Percentiles rank a stretch among this genome's conserved stretches.
Evolutionary conservation across 2,329 filamentous ascomycete species (phyloP).

Genomic region (Verruconis gallopava): DNA sequence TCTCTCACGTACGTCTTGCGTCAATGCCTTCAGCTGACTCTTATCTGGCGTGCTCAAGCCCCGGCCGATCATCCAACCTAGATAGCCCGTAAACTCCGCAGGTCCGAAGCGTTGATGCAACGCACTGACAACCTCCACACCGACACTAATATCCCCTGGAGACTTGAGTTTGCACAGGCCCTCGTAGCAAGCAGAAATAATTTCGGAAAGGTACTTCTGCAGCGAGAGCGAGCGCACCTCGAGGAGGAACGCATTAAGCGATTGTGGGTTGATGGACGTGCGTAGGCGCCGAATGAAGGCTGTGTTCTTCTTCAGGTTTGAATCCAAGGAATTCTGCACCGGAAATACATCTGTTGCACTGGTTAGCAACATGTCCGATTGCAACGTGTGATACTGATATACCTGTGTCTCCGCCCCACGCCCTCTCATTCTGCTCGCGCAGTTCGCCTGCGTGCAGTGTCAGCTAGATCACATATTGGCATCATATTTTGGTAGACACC

Average conservation of each 20-base stretch:
- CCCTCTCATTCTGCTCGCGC: conserved; percentile 72
- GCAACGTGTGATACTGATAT: no score
- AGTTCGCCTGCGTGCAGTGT: conserved; percentile 55
- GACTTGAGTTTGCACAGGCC: conserved; percentile 85
- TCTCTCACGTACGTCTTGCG: conserved; percentile 73
- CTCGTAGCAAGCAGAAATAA: conserved; percentile 91
- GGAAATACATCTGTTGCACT: conserved; percentile 54
- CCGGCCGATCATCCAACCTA: conserved; percentile 85
- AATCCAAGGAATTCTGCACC: conserved; percentile 72
- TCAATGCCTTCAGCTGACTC: conserved; percentile 62
- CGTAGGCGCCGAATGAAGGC: conserved; percentile 94
- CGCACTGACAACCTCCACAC: conserved; percentile 87
- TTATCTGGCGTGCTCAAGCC: conserved; percentile 87
- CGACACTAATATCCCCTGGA: conserved; percentile 80
- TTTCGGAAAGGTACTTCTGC: conserved; percentile 93
- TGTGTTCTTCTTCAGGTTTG: conserved; percentile 94
- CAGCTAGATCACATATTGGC: conserved; percentile 1
- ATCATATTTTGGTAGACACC: conserved; percentile 8
- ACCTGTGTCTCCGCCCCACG: conserved; percentile 87
- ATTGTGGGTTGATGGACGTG: conserved; percentile 71
- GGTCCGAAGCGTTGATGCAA: conserved; percentile 91
- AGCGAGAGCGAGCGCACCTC: conserved; percentile 84
- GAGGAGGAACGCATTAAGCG: conserved; percentile 70
- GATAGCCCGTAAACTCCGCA: conserved; percentile 74
- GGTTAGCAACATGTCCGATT: conserved; percentile 5